phyloP scores from a whole-genome alignment of 176 grass and related monocot species.

The Pontederia crassipes region DNA sequence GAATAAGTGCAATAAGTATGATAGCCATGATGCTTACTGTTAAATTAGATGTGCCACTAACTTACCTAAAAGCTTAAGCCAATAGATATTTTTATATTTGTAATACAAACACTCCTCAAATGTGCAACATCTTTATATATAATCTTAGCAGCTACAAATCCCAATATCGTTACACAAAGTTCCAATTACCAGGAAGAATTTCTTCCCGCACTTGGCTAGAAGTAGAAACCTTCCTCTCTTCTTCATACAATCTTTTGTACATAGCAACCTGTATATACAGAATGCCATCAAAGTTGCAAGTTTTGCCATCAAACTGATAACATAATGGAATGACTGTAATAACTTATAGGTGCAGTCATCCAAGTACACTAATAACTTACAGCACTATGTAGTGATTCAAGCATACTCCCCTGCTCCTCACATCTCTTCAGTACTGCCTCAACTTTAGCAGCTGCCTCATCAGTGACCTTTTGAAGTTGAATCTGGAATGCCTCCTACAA shows the following conservation, averaged over 20 bases:
- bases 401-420: slow-evolving; percentile 86
- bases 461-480: slow-evolving; percentile 60
- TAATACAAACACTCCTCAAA: too few species aligned
- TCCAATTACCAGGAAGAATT: slow-evolving; percentile 34
- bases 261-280: slow-evolving; percentile 61
- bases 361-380: slow-evolving; percentile 29
- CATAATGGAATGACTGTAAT: slow-evolving; percentile 10
- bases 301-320: background rate
- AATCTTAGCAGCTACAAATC: too few species aligned
- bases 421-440: slow-evolving; percentile 86
- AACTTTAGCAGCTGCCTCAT: slow-evolving; percentile 51
- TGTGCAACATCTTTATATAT: too few species aligned
- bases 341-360: too few species aligned
- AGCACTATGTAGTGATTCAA: slow-evolving; percentile 94
- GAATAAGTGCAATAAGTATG: too few species aligned
- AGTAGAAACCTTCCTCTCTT: slow-evolving; percentile 47
- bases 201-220: slow-evolving; percentile 36
- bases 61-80: too few species aligned
- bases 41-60: too few species aligned
- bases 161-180: background rate
- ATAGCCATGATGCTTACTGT: too few species aligned
- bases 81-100: too few species aligned
- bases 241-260: slow-evolving; percentile 91
- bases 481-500: slow-evolving; percentile 73
- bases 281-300: background rate